A percentile compares a stretch with the other conserved stretches of the same genome.
These are phyloP conservation scores for Zygoascus meyerae DNA, from an alignment of 1,139 yeast species.

Conservation along the genomic window DNA sequence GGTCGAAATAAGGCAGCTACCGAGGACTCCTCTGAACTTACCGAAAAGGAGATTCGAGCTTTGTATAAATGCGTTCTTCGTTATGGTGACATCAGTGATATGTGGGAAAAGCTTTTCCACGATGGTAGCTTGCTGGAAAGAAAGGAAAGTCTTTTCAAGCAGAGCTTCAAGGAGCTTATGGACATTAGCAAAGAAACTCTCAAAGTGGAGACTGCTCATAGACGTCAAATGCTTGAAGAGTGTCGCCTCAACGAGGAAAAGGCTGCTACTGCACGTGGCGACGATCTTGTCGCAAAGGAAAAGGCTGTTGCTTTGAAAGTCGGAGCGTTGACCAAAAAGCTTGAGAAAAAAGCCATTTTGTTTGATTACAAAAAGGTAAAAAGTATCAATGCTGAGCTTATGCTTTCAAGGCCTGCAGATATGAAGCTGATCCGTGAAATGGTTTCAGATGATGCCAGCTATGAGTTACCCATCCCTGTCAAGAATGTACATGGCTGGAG, in stretches of 20 bases:
- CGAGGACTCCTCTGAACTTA: constrained; percentile 50
- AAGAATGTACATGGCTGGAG: constrained; percentile 90
- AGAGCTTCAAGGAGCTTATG: constrained; percentile 66
- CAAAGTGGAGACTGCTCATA: constrained; percentile 59
- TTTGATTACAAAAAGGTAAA: constrained; percentile 88
- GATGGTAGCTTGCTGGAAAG: constrained; percentile 87
- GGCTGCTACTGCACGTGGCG: constrained; percentile 22
- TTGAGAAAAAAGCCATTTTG: constrained; percentile 77
- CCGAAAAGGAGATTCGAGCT: constrained; percentile 83
- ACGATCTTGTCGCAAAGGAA: constrained; percentile 30
- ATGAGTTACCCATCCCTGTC: constrained; percentile 55
- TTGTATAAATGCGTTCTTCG: constrained; percentile 77
- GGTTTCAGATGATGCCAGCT: constrained; percentile 45
- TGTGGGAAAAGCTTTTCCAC: constrained; percentile 78
- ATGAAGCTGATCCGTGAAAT: constrained; percentile 57
- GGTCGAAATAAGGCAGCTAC: constrained; percentile 1
- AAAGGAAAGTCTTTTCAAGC: constrained; percentile 74
- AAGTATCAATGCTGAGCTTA: constrained; percentile 84
- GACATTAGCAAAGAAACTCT: constrained; percentile 57
- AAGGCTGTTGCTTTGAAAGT: constrained; percentile 38
- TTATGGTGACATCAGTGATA: constrained; percentile 70
- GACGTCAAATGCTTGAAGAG: constrained; percentile 57
- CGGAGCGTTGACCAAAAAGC: constrained; percentile 5
- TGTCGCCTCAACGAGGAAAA: constrained; percentile 49
- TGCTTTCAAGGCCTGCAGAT: constrained; percentile 77